Percentiles rank a stretch among this genome's conserved stretches.
These are phyloP conservation scores for Dictyophora rubrovolvata DNA, from an alignment of 768 basidiomycete genomes.

Conservation along the genomic window DNA sequence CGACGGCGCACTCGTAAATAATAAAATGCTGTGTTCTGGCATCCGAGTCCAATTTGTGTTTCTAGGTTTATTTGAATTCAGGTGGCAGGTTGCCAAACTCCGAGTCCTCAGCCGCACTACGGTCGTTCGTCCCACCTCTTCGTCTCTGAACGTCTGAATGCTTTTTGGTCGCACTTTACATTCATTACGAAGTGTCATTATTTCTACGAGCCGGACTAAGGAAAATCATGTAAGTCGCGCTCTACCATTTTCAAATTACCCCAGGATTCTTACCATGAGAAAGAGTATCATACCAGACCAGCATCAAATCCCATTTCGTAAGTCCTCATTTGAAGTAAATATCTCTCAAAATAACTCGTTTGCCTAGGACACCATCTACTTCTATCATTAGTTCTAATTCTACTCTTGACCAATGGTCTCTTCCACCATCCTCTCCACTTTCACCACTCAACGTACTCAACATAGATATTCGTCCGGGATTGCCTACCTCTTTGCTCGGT, in stretches of 20 bases:
- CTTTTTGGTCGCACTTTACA: background rate
- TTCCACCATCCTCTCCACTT: slow-evolving; percentile 1
- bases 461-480: background rate
- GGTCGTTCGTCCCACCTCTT: background rate
- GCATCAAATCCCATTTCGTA: background rate
- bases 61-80: too few species aligned
- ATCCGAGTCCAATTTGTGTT: too few species aligned
- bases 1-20: too few species aligned
- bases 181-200: background rate
- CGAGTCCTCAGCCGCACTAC: too few species aligned
- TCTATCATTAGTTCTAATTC: background rate
- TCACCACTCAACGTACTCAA: background rate
- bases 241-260: background rate
- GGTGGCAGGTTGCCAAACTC: too few species aligned
- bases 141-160: background rate
- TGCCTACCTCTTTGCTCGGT: background rate
- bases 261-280: background rate
- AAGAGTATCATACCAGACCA: background rate
- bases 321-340: background rate
- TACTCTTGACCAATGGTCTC: background rate
- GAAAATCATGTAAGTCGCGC: background rate
- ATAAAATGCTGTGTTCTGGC: too few species aligned
- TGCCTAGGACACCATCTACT: background rate
- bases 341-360: background rate
- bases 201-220: background rate